Conservation (phyloP, 78 protist genomes). For the Chrysochromulina tobinii region DNA sequence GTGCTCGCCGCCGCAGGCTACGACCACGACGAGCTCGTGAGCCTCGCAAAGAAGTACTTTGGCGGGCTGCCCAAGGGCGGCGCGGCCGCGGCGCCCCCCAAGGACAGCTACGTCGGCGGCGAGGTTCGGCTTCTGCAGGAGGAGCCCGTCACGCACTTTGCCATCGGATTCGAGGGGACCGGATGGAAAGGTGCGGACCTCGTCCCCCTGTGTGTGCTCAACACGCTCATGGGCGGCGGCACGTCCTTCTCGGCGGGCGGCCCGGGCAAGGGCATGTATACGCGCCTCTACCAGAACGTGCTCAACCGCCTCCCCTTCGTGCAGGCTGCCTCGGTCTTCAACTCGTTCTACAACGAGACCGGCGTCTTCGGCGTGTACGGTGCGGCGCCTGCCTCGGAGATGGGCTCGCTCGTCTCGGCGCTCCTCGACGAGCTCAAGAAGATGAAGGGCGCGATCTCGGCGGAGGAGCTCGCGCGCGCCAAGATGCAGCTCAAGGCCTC, state of each 20-base stretch:
- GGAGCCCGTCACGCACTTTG: background rate
- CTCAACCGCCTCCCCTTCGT: slow-evolving; percentile 31
- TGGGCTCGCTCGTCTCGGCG: background rate
- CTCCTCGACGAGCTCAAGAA: background rate
- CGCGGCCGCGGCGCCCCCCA: background rate
- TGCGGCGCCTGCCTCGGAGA: background rate
- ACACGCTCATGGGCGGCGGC: slow-evolving; percentile 64
- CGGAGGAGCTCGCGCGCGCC: slow-evolving; percentile 52
- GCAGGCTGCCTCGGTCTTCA: background rate
- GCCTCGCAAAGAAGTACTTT: background rate
- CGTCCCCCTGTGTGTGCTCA: slow-evolving; percentile 13
- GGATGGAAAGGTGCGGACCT: slow-evolving; percentile 30
- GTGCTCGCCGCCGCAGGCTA: slow-evolving; percentile 48
- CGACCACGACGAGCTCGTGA: slow-evolving; percentile 33
- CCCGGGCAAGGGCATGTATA: slow-evolving; percentile 64
- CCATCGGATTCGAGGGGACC: background rate
- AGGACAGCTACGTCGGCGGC: background rate
- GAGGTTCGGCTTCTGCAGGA: background rate
- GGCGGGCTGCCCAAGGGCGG: background rate
- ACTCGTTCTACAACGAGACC: slow-evolving; percentile 11
- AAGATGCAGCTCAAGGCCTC: slow-evolving; percentile 35
- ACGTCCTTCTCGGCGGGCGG: slow-evolving; percentile 65
- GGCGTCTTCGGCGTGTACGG: slow-evolving; percentile 51
- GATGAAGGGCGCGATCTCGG: background rate
- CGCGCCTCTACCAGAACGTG: slow-evolving; percentile 37